These are phyloP conservation scores for Aspergillus ellipticus DNA, from an alignment of 495 filamentous ascomycete species.

Conservation along the genomic window DNA sequence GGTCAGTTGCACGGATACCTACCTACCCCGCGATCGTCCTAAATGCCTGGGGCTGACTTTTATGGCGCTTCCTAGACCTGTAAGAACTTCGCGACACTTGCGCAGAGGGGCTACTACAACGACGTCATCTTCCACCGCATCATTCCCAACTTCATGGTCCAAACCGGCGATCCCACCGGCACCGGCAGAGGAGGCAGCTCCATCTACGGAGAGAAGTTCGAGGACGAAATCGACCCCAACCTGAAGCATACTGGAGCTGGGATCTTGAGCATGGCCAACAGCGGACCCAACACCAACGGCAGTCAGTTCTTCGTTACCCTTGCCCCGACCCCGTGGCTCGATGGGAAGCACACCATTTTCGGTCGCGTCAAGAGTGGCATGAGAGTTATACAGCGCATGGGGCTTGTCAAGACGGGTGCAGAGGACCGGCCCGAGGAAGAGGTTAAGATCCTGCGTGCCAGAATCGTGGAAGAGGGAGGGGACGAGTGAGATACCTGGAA, in stretches of 20 bases:
- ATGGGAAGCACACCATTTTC: constrained; percentile 97
- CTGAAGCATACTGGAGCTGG: constrained; percentile 95
- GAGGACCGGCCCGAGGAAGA: constrained; percentile 81
- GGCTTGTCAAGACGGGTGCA: constrained; percentile 76
- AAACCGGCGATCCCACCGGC: constrained; percentile 93
- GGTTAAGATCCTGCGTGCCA: constrained; percentile 74
- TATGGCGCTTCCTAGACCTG: constrained; percentile 56
- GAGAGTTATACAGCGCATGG: constrained; percentile 81
- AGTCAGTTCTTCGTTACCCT: constrained; percentile 86
- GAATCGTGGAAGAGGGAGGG: constrained; percentile 55
- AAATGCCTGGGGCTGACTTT: constrained; percentile 12
- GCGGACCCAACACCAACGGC: constrained; percentile 90
- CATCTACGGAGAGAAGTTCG: constrained; percentile 94
- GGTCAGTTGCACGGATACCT: constrained; percentile 30
- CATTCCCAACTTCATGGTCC: constrained; percentile 95
- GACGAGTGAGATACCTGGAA: constrained; percentile 32
- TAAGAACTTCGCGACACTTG: constrained; percentile 81
- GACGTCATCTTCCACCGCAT: constrained; percentile 85
- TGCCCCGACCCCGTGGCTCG: constrained; percentile 93
- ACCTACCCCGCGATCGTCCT: no score
- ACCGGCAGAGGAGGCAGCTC: constrained; percentile 86
- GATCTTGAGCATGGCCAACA: constrained; percentile 93
- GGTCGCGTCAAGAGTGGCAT: constrained; percentile 86
- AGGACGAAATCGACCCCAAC: constrained; percentile 74
- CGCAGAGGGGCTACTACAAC: constrained; percentile 81